Evolutionary conservation across 2,329 filamentous ascomycete genomes (phyloP).

Genomic region (Fusarium liriodendri): DNA sequence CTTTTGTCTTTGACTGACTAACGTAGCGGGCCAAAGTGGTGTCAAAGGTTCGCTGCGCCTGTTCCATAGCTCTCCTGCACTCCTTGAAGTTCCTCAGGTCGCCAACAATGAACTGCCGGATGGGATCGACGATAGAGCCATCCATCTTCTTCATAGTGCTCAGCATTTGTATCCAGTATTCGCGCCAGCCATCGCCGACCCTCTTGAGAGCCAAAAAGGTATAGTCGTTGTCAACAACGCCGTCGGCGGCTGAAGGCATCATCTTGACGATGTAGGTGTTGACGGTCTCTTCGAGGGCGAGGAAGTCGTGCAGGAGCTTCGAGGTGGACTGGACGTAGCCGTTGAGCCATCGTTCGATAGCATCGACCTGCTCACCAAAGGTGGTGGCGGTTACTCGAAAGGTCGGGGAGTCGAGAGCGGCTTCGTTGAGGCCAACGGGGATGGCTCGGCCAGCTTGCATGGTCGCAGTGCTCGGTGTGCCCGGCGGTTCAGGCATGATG

Average conservation of each 20-base stretch:
- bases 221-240: slow-evolving; percentile 94
- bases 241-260: slow-evolving; percentile 82
- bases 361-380: slow-evolving; percentile 91
- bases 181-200: slow-evolving; percentile 85
- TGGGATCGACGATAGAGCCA: slow-evolving; percentile 80
- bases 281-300: slow-evolving; percentile 82
- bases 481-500: slow-evolving; percentile 36
- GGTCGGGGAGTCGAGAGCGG: slow-evolving; percentile 93
- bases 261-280: slow-evolving; percentile 81
- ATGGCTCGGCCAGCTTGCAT: slow-evolving; percentile 49
- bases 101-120: slow-evolving; percentile 79
- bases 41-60: slow-evolving; percentile 87
- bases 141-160: slow-evolving; percentile 83
- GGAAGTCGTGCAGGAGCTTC: slow-evolving; percentile 70
- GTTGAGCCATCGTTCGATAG: slow-evolving; percentile 91
- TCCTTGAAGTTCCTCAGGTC: slow-evolving; percentile 92
- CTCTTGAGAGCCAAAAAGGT: slow-evolving; percentile 87
- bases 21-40: slow-evolving; percentile 83
- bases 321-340: slow-evolving; percentile 65
- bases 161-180: slow-evolving; percentile 86
- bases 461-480: slow-evolving; percentile 36
- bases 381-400: slow-evolving; percentile 89
- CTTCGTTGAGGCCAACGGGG: slow-evolving; percentile 92
- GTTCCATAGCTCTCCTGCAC: slow-evolving; percentile 78
- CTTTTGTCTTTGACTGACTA: slow-evolving; percentile 90